Conservation (phyloP, 2,329 filamentous ascomycete genomes). For the Xylariaceae sp. region DNA sequence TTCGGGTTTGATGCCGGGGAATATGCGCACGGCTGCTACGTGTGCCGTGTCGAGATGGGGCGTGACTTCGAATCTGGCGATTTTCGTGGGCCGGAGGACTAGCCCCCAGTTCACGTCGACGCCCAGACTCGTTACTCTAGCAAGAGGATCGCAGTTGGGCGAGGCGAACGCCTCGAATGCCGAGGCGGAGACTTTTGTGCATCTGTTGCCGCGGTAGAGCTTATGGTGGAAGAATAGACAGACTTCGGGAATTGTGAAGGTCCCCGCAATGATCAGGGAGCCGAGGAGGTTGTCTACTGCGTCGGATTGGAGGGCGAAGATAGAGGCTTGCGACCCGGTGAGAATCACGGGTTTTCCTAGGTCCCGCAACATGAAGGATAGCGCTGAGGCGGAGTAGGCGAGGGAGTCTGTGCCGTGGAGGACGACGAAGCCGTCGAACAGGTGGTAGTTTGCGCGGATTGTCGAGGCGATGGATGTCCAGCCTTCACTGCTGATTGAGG, state of each 20-base stretch:
- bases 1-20: constrained; percentile 88
- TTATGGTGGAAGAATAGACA: constrained; percentile 92
- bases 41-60: constrained; percentile 79
- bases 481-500: constrained; percentile 79
- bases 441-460: constrained; percentile 79
- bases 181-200: constrained; percentile 82
- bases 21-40: constrained; percentile 84
- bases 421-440: constrained; percentile 88
- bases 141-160: constrained; percentile 80
- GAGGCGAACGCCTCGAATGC: constrained; percentile 84
- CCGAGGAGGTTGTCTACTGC: constrained; percentile 87
- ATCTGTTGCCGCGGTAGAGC: constrained; percentile 81
- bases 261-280: constrained; percentile 83
- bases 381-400: constrained; percentile 81
- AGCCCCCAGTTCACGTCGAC: constrained; percentile 78
- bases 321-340: constrained; percentile 78
- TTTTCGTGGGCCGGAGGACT: constrained; percentile 67
- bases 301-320: constrained; percentile 86
- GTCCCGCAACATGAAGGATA: constrained; percentile 86
- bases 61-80: constrained; percentile 71
- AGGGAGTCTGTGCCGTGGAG: constrained; percentile 88
- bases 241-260: constrained; percentile 90
- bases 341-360: constrained; percentile 88
- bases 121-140: constrained; percentile 74
- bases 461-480: constrained; percentile 81